These are phyloP conservation scores for Eleusine indica DNA, from an alignment of 176 grass and related monocot genomes.

Conservation along the genomic window DNA sequence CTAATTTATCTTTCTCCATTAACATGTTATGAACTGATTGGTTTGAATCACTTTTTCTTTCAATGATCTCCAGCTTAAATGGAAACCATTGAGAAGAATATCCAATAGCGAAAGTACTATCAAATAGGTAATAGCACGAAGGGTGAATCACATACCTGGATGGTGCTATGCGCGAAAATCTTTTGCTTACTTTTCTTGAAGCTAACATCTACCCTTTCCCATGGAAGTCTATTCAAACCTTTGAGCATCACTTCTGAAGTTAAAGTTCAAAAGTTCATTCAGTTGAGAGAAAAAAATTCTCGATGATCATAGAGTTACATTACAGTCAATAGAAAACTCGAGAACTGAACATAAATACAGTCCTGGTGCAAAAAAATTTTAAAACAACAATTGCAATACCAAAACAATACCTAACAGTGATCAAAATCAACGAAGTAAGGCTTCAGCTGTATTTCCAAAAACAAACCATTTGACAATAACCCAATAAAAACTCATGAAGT, in stretches of 20 bases:
- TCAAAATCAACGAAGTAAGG: not conserved
- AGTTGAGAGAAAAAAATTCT: constrained; percentile 25
- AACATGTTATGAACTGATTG: not conserved
- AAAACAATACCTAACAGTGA: not conserved
- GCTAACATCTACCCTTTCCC: constrained; percentile 97
- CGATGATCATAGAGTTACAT: not conserved
- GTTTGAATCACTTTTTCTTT: not conserved
- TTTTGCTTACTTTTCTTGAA: constrained; percentile 81
- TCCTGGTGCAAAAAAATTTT: not conserved
- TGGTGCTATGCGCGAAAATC: constrained; percentile 90
- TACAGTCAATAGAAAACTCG: not conserved
- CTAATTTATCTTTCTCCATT: not conserved
- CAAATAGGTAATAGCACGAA: constrained; percentile 3
- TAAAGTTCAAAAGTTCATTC: not conserved
- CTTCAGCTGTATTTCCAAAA: constrained; percentile 15
- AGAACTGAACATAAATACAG: not conserved
- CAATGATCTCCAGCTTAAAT: not conserved
- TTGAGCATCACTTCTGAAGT: constrained; percentile 81
- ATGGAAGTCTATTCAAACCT: constrained; percentile 78
- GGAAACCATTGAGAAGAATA: not conserved
- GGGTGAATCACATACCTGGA: constrained; percentile 62
- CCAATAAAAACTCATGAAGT: not conserved
- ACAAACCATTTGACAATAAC: not conserved
- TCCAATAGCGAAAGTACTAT: not conserved
- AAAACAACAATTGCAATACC: not conserved